phyloP scores from a whole-genome alignment of 768 basidiomycete species.

The Boletus edulis region DNA sequence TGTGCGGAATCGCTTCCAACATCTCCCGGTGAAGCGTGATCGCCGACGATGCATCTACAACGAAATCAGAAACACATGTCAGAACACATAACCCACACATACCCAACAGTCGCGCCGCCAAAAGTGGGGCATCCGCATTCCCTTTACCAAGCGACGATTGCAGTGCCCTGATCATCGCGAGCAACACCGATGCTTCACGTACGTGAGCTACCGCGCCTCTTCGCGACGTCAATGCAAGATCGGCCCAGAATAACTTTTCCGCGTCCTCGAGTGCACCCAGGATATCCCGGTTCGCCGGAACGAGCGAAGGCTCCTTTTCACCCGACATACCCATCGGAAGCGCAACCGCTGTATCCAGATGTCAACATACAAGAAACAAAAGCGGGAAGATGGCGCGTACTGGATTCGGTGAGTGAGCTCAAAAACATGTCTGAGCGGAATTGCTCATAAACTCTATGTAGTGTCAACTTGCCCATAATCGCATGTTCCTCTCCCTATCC shows the following conservation, averaged over 20 bases:
- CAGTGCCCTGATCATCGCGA: constrained; percentile 67
- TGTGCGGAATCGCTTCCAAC: constrained; percentile 74
- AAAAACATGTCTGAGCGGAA: constrained; percentile 88
- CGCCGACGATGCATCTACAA: constrained; percentile 66
- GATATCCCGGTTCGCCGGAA: constrained; percentile 54
- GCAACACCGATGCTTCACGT: constrained; percentile 68
- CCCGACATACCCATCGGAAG: constrained; percentile 76
- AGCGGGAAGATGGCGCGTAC: constrained; percentile 43
- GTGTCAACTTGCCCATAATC: constrained; percentile 72
- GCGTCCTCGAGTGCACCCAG: constrained; percentile 61
- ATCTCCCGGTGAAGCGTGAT: constrained; percentile 85
- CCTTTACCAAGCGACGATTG: constrained; percentile 41
- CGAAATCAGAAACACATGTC: neutral
- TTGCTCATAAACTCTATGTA: constrained; percentile 73
- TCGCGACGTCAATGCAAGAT: constrained; percentile 48
- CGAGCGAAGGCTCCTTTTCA: constrained; percentile 36
- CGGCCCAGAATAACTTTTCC: constrained; percentile 66
- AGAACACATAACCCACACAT: constrained; percentile 4
- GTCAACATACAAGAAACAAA: constrained; percentile 1
- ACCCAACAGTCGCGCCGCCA: constrained; percentile 68
- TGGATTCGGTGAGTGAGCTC: constrained; percentile 87
- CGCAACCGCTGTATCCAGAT: constrained; percentile 60
- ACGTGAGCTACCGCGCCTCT: constrained; percentile 69
- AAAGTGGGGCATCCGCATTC: constrained; percentile 36
- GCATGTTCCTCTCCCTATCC: constrained; percentile 70